Evolutionary conservation across 306 rosid genomes (phyloP).

Genomic region (Dalbergia cultrata): DNA sequence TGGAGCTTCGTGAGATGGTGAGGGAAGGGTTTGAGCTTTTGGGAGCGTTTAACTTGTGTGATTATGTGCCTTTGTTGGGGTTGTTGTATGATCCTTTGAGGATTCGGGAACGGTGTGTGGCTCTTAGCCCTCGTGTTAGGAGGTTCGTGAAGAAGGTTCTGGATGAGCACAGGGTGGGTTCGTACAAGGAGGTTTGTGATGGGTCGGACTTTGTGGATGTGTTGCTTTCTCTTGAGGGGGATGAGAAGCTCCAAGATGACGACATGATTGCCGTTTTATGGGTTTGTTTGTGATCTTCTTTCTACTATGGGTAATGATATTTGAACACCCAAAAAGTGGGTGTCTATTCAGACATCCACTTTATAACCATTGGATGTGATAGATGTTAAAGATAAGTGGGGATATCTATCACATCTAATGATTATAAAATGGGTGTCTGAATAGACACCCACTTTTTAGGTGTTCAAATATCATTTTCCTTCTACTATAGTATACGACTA

Average conservation of each 20-base stretch:
- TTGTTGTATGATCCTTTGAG: slow-evolving; percentile 52
- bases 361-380: too few relatives aligned
- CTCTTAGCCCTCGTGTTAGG: slow-evolving; percentile 57
- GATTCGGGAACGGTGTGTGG: slow-evolving; percentile 44
- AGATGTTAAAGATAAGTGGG: too few relatives aligned
- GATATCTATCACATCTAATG: too few relatives aligned
- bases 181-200: slow-evolving; percentile 22
- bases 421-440: too few relatives aligned
- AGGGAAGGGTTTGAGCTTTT: slow-evolving; percentile 63
- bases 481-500: not conserved
- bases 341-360: too few relatives aligned
- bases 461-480: too few relatives aligned
- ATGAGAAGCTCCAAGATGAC: slow-evolving; percentile 58
- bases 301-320: too few relatives aligned
- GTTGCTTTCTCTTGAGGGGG: slow-evolving; percentile 55
- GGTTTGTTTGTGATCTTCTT: slow-evolving; percentile 48
- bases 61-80: slow-evolving; percentile 57
- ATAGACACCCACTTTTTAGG: too few relatives aligned
- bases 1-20: slow-evolving; percentile 54
- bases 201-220: slow-evolving; percentile 60
- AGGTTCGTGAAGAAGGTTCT: slow-evolving; percentile 50
- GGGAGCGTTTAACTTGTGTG: slow-evolving; percentile 63
- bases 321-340: too few relatives aligned
- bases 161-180: slow-evolving; percentile 48
- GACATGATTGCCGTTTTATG: slow-evolving; percentile 65